These are phyloP conservation scores for Wickerhamomyces tratensis DNA, from an alignment of 805 yeast genomes.

Conservation along the genomic window DNA sequence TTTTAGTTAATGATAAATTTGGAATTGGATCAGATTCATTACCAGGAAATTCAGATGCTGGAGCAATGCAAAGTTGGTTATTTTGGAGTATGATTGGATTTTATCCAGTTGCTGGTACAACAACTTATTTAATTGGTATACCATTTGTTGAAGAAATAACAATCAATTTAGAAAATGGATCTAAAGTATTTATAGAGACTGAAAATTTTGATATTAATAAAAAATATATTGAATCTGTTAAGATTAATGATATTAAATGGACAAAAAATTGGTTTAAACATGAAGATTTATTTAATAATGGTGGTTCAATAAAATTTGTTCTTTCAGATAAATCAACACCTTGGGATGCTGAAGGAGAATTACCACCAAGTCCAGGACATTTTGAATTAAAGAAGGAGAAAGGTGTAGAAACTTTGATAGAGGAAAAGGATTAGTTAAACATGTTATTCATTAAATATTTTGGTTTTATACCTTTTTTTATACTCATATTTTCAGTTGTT, in stretches of 20 bases:
- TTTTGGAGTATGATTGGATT: conserved; percentile 24
- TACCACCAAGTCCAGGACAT: conserved; percentile 21
- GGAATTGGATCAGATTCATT: conserved; percentile 19
- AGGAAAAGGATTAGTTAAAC: too few relatives aligned
- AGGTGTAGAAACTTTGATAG: too few relatives aligned
- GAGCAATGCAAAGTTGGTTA: conserved; percentile 29
- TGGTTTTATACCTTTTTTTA: too few relatives aligned
- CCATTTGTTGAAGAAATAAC: conserved; percentile 20
- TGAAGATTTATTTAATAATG: conserved; percentile 20
- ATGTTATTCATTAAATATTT: too few relatives aligned
- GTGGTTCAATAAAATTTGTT: conserved; percentile 15
- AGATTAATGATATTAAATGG: conserved; percentile 20
- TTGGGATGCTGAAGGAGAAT: conserved; percentile 19
- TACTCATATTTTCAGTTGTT: too few relatives aligned
- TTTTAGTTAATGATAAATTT: conserved; percentile 19
- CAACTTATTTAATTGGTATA: conserved; percentile 22
- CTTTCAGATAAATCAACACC: conserved; percentile 2
- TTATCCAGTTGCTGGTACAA: conserved; percentile 27
- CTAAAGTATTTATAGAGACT: conserved; percentile 16
- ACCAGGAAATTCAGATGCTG: conserved; percentile 30
- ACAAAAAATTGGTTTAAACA: conserved; percentile 24
- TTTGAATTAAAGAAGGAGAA: background rate
- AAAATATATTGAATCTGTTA: conserved; percentile 21
- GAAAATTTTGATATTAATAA: conserved; percentile 14
- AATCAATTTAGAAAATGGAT: conserved; percentile 18